Evolutionary conservation across 176 grass and related monocot species (phyloP), one percentile per base, ranked within the genome.

Genomic region (Eleusine indica): DNA sequence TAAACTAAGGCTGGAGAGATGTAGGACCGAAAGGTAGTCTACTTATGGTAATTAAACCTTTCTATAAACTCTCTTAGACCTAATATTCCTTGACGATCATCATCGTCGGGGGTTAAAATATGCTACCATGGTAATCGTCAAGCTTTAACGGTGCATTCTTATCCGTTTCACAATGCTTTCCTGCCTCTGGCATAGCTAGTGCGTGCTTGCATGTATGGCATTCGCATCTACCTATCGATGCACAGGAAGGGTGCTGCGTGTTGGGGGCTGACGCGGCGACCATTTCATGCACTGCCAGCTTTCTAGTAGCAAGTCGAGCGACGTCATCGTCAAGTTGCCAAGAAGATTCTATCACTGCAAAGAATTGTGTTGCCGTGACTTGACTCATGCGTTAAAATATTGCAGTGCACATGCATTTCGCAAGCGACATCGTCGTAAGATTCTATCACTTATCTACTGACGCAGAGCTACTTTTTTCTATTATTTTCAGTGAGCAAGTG

Each of bases 111-210:
- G 41, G 51, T 65, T 47, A 71, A 89, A 77, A 43, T 8, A 44
- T 76, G 43, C 35, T 22, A 73, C 72, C 87, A 15, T 67, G 58
- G 37, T 73, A 75, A 38, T 69, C 8, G 52, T 21, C 7, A 2
- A 60, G 19, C 70, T 84, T 88, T 87, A 89, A 69, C 76, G 0
- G 16, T 51, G 76, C 35, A 64, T 53, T 64, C 63, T 85, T 84
- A 80, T 83, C 74, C 74, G 57, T 66, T 83, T 80, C 70, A 22
- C 42, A 11, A 14, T 13, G 61, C 48, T 68, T 63, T 63, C 11
- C 61, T 12, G 7, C 10, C 25, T 30, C 18, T 57, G 7, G 57
- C 21, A 2, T 7, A n/a, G 57, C 14, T 80, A 84, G 81, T 81
- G 68, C 78, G 72, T 32, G 66, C 71, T 76, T 71, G 44, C 54